phyloP scores from a whole-genome alignment of 192 early-diverging fungal genomes.

The Coemansia sp. region DNA sequence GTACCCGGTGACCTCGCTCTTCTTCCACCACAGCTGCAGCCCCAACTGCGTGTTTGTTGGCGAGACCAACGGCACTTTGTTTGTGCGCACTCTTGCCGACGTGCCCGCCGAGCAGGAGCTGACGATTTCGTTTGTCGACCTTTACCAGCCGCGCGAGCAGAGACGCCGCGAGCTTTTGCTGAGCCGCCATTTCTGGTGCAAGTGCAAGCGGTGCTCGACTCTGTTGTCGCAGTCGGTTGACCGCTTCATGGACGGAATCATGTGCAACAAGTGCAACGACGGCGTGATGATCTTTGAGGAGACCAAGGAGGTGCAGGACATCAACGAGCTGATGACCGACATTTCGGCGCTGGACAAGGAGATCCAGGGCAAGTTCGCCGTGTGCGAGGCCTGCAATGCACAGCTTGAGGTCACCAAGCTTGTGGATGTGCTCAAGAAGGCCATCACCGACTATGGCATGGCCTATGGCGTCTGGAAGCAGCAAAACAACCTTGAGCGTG shows the following conservation, averaged over 20 bases:
- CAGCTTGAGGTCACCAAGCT: constrained; percentile 49
- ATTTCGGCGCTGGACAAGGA: constrained; percentile 51
- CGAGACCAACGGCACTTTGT: constrained; percentile 52
- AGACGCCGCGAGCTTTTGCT: constrained; percentile 63
- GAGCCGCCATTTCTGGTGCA: constrained; percentile 73
- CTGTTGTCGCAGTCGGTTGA: constrained; percentile 64
- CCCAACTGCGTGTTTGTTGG: constrained; percentile 70
- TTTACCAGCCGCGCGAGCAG: constrained; percentile 66
- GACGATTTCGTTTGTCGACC: constrained; percentile 65
- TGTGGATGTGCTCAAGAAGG: constrained; percentile 52
- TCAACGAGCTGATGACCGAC: constrained; percentile 57
- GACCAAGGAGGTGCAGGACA: constrained; percentile 57
- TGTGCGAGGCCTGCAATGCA: constrained; percentile 51
- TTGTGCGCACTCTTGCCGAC: constrained; percentile 56
- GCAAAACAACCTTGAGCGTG: constrained; percentile 37
- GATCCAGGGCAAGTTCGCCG: constrained; percentile 54
- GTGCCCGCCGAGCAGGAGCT: constrained; percentile 60
- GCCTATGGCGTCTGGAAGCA: constrained; percentile 47
- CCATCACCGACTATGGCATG: constrained; percentile 45
- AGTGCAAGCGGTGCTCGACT: constrained; percentile 64
- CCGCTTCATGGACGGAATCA: constrained; percentile 64
- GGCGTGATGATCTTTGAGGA: constrained; percentile 59
- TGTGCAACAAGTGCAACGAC: constrained; percentile 55
- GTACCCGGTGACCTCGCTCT: constrained; percentile 68
- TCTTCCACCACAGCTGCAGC: constrained; percentile 70